phyloP scores from a whole-genome alignment of 1,284 basidiomycete species.

The Cryptococcus maquisensis region DNA sequence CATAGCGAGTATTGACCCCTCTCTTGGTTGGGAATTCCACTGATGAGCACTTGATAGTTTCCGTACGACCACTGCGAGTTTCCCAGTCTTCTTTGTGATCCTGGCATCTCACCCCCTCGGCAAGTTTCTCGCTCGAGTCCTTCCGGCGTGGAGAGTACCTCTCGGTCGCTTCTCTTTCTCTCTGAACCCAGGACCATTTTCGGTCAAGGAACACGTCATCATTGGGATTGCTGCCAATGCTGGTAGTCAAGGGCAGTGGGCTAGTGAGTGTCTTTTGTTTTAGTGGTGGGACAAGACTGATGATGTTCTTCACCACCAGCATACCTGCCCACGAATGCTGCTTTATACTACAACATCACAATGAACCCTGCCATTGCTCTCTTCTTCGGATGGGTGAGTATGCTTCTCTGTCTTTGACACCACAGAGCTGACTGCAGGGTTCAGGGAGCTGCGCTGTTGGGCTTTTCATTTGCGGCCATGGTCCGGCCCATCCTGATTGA shows the following conservation, averaged over 20 bases:
- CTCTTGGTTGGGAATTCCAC: neutral
- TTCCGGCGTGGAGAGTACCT: constrained; percentile 71
- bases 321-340: constrained; percentile 16
- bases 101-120: constrained; percentile 51
- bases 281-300: neutral
- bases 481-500: constrained; percentile 18
- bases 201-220: constrained; percentile 74
- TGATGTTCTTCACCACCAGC: neutral
- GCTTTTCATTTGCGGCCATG: constrained; percentile 19
- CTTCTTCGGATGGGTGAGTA: constrained; percentile 20
- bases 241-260: constrained; percentile 15
- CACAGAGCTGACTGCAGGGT: neutral
- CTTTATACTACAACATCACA: constrained; percentile 17
- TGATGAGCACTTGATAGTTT: constrained; percentile 4
- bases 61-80: constrained; percentile 16
- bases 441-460: constrained; percentile 11
- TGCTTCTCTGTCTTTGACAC: neutral
- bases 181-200: constrained; percentile 92
- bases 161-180: constrained; percentile 63
- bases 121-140: constrained; percentile 70
- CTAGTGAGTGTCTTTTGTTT: neutral
- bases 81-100: constrained; percentile 22
- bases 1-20: constrained; percentile 7
- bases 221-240: constrained; percentile 87
- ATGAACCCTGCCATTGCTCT: constrained; percentile 20